Conservation (phyloP, 805 yeast species). For the Kazachstania bromeliacearum region DNA sequence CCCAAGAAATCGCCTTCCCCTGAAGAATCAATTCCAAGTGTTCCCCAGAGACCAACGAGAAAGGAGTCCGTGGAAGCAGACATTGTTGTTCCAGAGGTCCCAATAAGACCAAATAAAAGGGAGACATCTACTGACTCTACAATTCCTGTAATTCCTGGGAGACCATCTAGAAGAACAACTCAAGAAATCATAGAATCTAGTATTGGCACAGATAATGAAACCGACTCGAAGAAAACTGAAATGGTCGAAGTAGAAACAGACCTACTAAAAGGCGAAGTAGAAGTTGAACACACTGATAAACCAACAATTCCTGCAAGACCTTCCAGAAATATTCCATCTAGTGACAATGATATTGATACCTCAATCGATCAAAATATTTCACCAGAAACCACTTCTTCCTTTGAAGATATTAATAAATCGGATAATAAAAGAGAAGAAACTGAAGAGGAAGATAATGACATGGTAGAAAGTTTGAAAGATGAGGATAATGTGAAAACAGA, state of each 20-base stretch:
- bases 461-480: background rate
- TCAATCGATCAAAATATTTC: too few relatives aligned
- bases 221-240: too few relatives aligned
- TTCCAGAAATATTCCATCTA: background rate
- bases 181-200: background rate
- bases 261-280: too few relatives aligned
- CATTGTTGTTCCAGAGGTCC: background rate
- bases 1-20: too few relatives aligned
- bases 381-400: background rate
- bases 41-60: conserved; percentile 10
- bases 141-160: background rate
- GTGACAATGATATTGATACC: background rate
- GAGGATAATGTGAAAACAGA: conserved; percentile 12
- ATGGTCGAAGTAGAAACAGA: too few relatives aligned
- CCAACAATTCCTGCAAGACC: too few relatives aligned
- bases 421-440: background rate
- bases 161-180: background rate
- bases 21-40: background rate
- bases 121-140: background rate
- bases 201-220: too few relatives aligned
- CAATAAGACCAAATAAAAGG: background rate
- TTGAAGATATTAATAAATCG: background rate
- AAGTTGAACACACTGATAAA: too few relatives aligned
- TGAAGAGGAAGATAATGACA: background rate
- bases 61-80: background rate